These are phyloP conservation scores for Backusella mclennaniae DNA, from an alignment of 192 early-diverging fungal genomes.

Conservation along the genomic window DNA sequence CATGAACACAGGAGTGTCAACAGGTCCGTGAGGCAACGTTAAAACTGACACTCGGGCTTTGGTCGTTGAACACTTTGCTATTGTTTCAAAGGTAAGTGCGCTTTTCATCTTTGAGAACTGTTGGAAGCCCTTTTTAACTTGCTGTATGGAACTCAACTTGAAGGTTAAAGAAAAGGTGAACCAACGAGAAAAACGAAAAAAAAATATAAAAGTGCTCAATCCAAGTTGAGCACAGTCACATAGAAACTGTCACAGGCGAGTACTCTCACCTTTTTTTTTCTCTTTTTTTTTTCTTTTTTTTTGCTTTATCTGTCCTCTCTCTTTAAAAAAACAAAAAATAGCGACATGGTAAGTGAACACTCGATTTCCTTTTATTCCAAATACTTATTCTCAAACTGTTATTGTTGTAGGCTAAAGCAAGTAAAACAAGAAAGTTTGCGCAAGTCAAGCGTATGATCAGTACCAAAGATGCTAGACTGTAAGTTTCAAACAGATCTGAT, in stretches of 20 bases:
- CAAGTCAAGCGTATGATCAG: conserved; percentile 91
- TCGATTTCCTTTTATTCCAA: background rate
- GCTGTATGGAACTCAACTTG: background rate
- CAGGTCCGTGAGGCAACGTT: conserved; percentile 78
- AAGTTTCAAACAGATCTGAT: conserved; percentile 40
- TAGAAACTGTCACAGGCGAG: background rate
- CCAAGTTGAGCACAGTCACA: background rate
- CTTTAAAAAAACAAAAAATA: background rate
- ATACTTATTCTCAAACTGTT: background rate
- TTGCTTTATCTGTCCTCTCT: background rate
- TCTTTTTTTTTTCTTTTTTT: background rate
- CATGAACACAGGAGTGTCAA: conserved; percentile 86
- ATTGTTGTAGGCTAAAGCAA: conserved; percentile 77
- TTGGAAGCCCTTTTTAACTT: conserved; percentile 1
- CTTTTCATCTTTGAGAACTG: conserved; percentile 47
- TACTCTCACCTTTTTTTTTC: too few species aligned
- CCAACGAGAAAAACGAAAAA: conserved; percentile 7
- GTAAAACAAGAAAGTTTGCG: conserved; percentile 92
- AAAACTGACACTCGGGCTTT: conserved; percentile 76
- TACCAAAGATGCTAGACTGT: conserved; percentile 88
- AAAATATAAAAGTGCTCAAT: background rate
- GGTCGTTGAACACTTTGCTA: conserved; percentile 78
- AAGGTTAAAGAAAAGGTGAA: background rate
- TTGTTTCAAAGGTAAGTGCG: conserved; percentile 70
- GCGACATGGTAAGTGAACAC: background rate